Percentiles rank a stretch among this genome's conserved stretches.
Evolutionary conservation across 139 green algal genomes (phyloP).

Genomic region (Ettlia oleoabundans): DNA sequence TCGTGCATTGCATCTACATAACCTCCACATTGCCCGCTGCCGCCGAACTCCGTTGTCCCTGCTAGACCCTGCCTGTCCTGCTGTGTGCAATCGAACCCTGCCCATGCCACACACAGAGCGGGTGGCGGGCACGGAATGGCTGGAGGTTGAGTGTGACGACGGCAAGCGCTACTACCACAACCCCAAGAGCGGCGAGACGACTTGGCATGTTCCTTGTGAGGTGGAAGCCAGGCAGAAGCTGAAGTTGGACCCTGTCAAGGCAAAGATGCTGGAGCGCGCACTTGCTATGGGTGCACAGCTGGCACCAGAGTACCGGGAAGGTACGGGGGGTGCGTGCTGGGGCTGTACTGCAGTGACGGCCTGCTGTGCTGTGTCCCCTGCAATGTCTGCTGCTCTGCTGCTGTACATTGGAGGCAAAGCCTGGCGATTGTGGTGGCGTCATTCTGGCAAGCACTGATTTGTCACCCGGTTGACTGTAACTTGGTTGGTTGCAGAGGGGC

Average conservation of each 20-base stretch:
- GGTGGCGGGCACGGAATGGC: conserved; percentile 77
- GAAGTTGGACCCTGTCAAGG: conserved; percentile 42
- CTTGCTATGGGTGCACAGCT: conserved; percentile 43
- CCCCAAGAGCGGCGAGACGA: conserved; percentile 49
- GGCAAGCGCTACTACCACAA: conserved; percentile 85
- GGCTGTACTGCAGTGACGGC: neutral
- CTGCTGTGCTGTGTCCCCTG: neutral
- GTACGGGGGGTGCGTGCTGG: neutral
- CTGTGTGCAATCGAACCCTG: too few species aligned
- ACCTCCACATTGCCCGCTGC: too few species aligned
- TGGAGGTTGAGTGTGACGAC: conserved; percentile 81
- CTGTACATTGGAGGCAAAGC: too few species aligned
- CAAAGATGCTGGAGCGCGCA: conserved; percentile 47
- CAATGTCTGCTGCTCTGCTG: neutral
- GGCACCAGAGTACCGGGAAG: conserved; percentile 40
- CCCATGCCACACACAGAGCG: conserved; percentile 6
- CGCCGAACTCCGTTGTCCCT: too few species aligned
- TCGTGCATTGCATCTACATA: too few species aligned
- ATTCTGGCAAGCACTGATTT: too few species aligned
- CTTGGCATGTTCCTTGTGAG: conserved; percentile 57
- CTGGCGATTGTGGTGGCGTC: too few species aligned
- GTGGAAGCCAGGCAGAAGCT: conserved; percentile 3
- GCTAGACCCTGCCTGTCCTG: too few species aligned
- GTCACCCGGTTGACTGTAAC: too few species aligned
- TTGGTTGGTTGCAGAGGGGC: too few species aligned